Conservation (phyloP, 2,329 filamentous ascomycete genomes). For the Hypoxylon sp. region DNA sequence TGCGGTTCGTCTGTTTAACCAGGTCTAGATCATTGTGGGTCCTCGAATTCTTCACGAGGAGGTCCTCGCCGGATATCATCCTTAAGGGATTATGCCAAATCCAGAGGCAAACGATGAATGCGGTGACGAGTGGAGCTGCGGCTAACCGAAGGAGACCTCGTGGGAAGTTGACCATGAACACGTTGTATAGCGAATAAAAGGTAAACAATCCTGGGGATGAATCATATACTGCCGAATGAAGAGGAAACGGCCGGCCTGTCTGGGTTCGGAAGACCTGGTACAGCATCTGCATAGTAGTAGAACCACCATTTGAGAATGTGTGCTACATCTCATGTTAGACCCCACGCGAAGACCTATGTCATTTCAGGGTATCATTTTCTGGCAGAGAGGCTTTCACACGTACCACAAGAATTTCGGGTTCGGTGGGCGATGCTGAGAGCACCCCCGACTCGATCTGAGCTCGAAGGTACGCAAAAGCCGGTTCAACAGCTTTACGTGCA, state of each 20-base stretch:
- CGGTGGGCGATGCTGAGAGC: slow-evolving; percentile 42
- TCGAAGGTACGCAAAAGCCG: slow-evolving; percentile 60
- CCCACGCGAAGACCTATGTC: neutral
- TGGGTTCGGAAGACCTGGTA: slow-evolving; percentile 55
- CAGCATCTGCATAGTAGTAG: slow-evolving; percentile 59
- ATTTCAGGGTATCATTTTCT: neutral
- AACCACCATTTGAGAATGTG: slow-evolving; percentile 68
- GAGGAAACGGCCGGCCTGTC: slow-evolving; percentile 55
- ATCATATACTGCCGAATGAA: slow-evolving; percentile 63
- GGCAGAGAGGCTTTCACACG: slow-evolving; percentile 8
- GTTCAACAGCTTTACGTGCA: slow-evolving; percentile 55
- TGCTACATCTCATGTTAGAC: slow-evolving; percentile 52
- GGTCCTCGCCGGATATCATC: slow-evolving; percentile 52
- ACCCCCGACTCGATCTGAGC: slow-evolving; percentile 49
- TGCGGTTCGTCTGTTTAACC: slow-evolving; percentile 59
- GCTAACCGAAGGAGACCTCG: slow-evolving; percentile 50
- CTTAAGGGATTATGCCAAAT: slow-evolving; percentile 54
- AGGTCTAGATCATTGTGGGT: slow-evolving; percentile 58
- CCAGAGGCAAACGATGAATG: slow-evolving; percentile 53
- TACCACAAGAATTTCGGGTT: slow-evolving; percentile 58
- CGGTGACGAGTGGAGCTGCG: slow-evolving; percentile 55
- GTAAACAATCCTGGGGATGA: slow-evolving; percentile 64
- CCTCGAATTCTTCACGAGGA: slow-evolving; percentile 55
- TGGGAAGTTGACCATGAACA: slow-evolving; percentile 57
- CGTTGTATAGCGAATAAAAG: slow-evolving; percentile 58